Base-by-base conservation (phyloP, 208 protist genomes). In the Strigomonas culicis region DNA sequence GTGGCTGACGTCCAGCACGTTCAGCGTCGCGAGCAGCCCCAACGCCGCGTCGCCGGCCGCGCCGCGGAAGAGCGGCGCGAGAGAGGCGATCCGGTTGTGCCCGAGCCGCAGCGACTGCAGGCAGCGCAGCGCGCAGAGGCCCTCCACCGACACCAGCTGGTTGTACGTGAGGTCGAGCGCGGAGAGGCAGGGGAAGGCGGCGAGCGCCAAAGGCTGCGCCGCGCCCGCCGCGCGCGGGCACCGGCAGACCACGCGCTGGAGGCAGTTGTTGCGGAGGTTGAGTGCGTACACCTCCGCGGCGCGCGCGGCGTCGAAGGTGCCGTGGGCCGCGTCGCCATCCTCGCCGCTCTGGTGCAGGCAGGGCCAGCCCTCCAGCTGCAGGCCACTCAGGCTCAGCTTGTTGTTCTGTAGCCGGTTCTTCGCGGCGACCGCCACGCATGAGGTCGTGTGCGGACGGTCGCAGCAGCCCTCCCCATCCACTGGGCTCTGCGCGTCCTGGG, bases 111-210 rank as follows among this genome's bases (percentile, higher is more conserved):
- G 64, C 10, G 79, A 80, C 31, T 70, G 68, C 24, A 92, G 63
- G 11, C 68, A 73, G 17, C 49, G 39, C 62, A 92, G 76, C 4
- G 28, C 62, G 30, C 80, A 76, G 7, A 92, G 70, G 11, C 86
- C 86, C 6, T 66, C 66, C 30, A 89, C 72, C 25, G 50, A 74
- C n/a, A 52, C 46, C 15, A 92, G 55, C 47, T 57, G 63, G 51
- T 92, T 92, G 61, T 80, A 58, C 21, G 75, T 79, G 22, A 92
- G 63, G 60, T 92, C 86, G 2, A 92, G 32, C 2, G 77, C 69
- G 59, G 79, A 72, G 11, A 92, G 39, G 28, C 74, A 52, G 11
- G 39, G 50, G 62, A 88, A 91, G 28, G 41, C 52, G 0, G 49
- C 28, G 13, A 90, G 65, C 6, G 65, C 44, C 2, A 4, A 44